phyloP scores from a whole-genome alignment of 2,329 filamentous ascomycete species.

The Cercospora sp. region DNA sequence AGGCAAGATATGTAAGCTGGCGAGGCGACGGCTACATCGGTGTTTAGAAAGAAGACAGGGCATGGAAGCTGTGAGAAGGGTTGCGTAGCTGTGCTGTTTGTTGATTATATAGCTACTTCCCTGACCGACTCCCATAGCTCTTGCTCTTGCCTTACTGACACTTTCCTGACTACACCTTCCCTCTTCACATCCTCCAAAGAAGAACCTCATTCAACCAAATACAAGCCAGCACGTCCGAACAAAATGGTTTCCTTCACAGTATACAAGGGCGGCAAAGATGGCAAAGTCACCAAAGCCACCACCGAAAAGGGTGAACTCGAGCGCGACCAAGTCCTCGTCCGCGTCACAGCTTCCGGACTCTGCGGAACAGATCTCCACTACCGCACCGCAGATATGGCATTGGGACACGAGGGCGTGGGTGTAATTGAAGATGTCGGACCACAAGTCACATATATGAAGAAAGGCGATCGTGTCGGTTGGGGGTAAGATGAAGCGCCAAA shows the following conservation, averaged over 20 bases:
- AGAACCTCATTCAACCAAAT: background rate
- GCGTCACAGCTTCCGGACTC: conserved; percentile 65
- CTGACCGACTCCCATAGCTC: too few species aligned
- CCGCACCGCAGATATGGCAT: conserved; percentile 43
- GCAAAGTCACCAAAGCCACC: conserved; percentile 54
- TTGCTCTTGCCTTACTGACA: background rate
- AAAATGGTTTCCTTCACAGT: conserved; percentile 56
- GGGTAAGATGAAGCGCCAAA: conserved; percentile 30
- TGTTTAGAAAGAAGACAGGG: background rate
- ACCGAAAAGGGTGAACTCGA: conserved; percentile 50
- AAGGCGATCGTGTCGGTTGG: conserved; percentile 55
- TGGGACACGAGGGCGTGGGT: conserved; percentile 59
- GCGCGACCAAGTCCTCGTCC: conserved; percentile 60
- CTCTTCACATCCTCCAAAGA: background rate
- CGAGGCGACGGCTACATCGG: background rate
- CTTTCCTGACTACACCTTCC: background rate
- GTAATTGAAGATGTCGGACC: conserved; percentile 52
- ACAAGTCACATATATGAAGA: conserved; percentile 49
- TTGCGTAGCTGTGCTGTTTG: background rate
- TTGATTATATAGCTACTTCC: background rate
- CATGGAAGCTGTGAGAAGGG: background rate
- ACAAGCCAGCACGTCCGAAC: background rate
- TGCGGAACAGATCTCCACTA: conserved; percentile 59
- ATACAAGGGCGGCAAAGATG: conserved; percentile 62
- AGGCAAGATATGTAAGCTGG: background rate